Percentiles rank a stretch among this genome's conserved stretches.
These are phyloP conservation scores for Xanthoconium separans DNA, from an alignment of 1,284 basidiomycete species.

Conservation along the genomic window DNA sequence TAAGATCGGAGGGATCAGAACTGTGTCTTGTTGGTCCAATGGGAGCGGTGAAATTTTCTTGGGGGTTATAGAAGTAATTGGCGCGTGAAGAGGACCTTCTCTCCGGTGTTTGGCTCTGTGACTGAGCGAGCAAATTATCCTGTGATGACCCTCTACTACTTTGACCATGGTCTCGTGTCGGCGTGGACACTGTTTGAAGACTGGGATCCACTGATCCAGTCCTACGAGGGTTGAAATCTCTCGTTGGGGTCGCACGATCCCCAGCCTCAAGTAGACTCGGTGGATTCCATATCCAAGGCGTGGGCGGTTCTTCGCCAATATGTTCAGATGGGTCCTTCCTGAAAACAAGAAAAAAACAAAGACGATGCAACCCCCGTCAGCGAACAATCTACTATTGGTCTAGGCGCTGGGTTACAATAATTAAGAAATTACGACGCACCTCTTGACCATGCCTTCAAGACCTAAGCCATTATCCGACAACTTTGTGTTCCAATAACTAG, in stretches of 20 bases:
- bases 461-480: constrained; percentile 63
- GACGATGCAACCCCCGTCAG: constrained; percentile 4
- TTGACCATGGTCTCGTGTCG: constrained; percentile 24
- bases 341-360: constrained; percentile 8
- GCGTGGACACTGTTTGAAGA: constrained; percentile 8
- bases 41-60: constrained; percentile 14
- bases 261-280: constrained; percentile 31
- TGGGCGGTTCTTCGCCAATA: constrained; percentile 34
- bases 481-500: constrained; percentile 57
- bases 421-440: constrained; percentile 41
- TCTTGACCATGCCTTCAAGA: constrained; percentile 58
- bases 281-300: constrained; percentile 49
- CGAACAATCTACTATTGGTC: constrained; percentile 1
- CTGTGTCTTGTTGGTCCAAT: constrained; percentile 22
- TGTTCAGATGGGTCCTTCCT: constrained; percentile 38
- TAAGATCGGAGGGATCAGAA: constrained; percentile 23
- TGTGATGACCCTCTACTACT: constrained; percentile 12
- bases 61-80: constrained; percentile 16
- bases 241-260: constrained; percentile 31
- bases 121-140: constrained; percentile 14
- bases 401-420: background rate
- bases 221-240: constrained; percentile 33
- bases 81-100: constrained; percentile 14
- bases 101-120: constrained; percentile 26
- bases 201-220: constrained; percentile 21